A percentile compares a stretch with the other conserved stretches of the same genome.
Conservation (phyloP, 225 moss, liverwort and hornwort genomes). For the Asterella californica region DNA sequence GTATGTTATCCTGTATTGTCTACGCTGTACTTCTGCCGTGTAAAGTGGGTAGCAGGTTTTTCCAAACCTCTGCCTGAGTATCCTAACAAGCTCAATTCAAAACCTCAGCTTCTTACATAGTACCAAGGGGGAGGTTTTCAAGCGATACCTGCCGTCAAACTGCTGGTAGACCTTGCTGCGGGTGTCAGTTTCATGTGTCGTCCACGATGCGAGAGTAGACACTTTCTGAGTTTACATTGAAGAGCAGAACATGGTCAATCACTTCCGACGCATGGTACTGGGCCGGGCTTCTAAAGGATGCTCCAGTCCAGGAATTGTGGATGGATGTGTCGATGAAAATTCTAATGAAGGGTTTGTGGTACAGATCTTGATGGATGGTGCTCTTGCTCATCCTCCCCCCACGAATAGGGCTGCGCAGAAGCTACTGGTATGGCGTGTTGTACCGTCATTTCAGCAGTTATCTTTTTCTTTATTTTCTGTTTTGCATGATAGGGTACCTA, state of each 20-base stretch:
- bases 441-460: neutral
- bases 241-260: too few relatives aligned
- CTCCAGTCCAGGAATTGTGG: neutral
- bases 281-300: too few relatives aligned
- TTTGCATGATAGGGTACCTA: neutral
- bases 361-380: constrained; percentile 67
- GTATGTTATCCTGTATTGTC: constrained; percentile 28
- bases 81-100: too few relatives aligned
- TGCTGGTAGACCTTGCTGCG: neutral
- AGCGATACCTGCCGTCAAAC: neutral
- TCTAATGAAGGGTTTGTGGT: neutral
- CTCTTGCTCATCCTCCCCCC: constrained; percentile 38
- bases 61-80: too few relatives aligned
- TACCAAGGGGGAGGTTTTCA: neutral
- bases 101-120: neutral
- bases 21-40: too few relatives aligned
- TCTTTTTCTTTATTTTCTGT: neutral
- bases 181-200: neutral
- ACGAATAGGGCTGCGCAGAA: constrained; percentile 50
- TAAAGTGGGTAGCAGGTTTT: too few relatives aligned
- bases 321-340: neutral
- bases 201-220: neutral
- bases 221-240: neutral
- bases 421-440: constrained; percentile 49
- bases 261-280: too few relatives aligned